Base-by-base conservation (phyloP, 495 filamentous ascomycete species). In the Aspergillus indologenus region DNA sequence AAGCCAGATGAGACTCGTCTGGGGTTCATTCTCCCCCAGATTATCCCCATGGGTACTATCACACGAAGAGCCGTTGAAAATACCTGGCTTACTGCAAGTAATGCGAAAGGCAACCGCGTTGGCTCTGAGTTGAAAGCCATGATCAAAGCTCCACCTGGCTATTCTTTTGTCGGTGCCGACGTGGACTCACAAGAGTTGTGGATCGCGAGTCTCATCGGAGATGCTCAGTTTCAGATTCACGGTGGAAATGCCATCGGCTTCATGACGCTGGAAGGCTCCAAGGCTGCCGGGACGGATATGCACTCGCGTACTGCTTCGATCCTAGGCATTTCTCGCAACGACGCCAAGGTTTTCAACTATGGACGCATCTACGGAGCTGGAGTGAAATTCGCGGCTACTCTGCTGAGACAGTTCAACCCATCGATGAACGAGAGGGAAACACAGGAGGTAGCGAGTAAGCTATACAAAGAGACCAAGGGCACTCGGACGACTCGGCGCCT, bases 121-220 rank as follows among this genome's bases (percentile, higher is more conserved):
- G 94, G 94, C 3, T 98, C 94, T 18, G 94, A 99, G 68, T 79
- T 99, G 17, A 99, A 99, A 69, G 90, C 92, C 31, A 97, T 98
- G 90, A 85, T 99, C 62, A 90, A 86, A 65, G 92, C 95, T 17
- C 94, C 94, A 0, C 85, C 86, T 21, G 94, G 94, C 29, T 91
- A 97, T 62, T 86, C 81, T 53, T 96, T 99, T 71, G 94, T 99
- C 52, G 94, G 94, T 31, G 94, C 95, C 4, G 94, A 99, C 71
- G 94, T 99, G 7, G 94, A 99, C 66, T 97, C 92, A n/a, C 88
- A 99, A 70, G 94, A 99, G 73, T 81, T 99, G 29, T 99, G 94
- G 94, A 99, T 99, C 65, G 94, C 94, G 7, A 93, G 90, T 72
- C 81, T 99, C 5, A 85, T 99, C 29, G 94, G 94, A 20, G 94